A percentile compares a stretch with the other conserved stretches of the same genome.
phyloP scores from a whole-genome alignment of 345 rosid species.

The Acer campestre region DNA sequence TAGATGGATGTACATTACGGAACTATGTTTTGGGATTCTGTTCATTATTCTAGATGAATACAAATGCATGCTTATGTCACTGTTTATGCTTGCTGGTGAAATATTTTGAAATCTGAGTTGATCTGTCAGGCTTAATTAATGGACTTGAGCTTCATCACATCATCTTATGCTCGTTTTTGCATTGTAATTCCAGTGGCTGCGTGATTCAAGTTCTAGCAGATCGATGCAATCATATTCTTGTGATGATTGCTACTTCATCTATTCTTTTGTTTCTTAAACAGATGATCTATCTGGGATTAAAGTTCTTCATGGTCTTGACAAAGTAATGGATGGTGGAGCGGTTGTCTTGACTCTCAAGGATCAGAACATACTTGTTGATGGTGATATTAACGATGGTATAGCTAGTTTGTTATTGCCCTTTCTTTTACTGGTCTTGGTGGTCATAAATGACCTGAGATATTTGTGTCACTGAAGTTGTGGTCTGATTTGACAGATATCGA shows the following conservation, averaged over 20 bases:
- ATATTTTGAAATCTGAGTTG: neutral
- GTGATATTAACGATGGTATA: slow-evolving; percentile 84
- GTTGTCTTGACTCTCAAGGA: slow-evolving; percentile 95
- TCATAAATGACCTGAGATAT: slow-evolving; percentile 25
- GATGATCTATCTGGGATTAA: slow-evolving; percentile 82
- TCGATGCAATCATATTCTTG: slow-evolving; percentile 18
- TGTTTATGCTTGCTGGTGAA: neutral
- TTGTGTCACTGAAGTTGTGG: slow-evolving; percentile 42
- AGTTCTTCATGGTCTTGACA: slow-evolving; percentile 91
- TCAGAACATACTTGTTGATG: slow-evolving; percentile 82
- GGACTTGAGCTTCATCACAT: neutral
- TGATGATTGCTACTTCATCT: slow-evolving; percentile 1
- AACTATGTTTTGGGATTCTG: slow-evolving; percentile 3
- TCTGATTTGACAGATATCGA: slow-evolving; percentile 70
- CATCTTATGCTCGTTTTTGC: neutral
- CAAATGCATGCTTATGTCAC: neutral
- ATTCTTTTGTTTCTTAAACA: slow-evolving; percentile 26
- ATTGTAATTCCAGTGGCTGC: slow-evolving; percentile 12
- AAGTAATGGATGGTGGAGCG: slow-evolving; percentile 93
- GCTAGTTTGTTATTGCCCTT: slow-evolving; percentile 22
- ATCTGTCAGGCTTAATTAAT: neutral
- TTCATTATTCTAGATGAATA: slow-evolving; percentile 5
- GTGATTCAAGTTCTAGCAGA: slow-evolving; percentile 9
- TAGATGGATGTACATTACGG: neutral
- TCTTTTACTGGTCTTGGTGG: slow-evolving; percentile 5